These are phyloP conservation scores for Protomyces arabidopsidicola DNA, from an alignment of 1,139 yeast species.

Conservation along the genomic window DNA sequence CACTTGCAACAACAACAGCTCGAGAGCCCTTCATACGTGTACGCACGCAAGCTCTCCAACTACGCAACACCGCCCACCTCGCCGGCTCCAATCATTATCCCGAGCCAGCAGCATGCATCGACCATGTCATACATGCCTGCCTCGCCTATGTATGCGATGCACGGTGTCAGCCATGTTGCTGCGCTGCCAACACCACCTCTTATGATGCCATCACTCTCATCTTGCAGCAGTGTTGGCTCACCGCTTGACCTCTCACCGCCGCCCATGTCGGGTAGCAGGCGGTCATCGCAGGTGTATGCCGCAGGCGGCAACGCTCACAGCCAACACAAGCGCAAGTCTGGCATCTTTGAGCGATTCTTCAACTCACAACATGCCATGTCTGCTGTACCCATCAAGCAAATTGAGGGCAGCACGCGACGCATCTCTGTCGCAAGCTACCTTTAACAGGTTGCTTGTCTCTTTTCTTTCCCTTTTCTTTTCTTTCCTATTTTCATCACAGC, in stretches of 20 bases:
- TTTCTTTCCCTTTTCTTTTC: neutral
- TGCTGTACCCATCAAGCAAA: slow-evolving; percentile 20
- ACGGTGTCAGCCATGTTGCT: slow-evolving; percentile 3
- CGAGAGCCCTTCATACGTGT: slow-evolving; percentile 17
- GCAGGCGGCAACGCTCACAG: neutral
- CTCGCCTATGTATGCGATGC: neutral
- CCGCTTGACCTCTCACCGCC: slow-evolving; percentile 23
- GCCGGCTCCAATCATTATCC: neutral
- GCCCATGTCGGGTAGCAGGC: neutral
- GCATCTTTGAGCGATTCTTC: slow-evolving; percentile 27
- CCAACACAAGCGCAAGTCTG: slow-evolving; percentile 16
- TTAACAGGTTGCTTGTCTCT: neutral
- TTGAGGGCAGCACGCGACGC: slow-evolving; percentile 10
- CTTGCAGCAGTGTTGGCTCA: slow-evolving; percentile 22
- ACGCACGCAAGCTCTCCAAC: slow-evolving; percentile 17
- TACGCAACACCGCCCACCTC: slow-evolving; percentile 22
- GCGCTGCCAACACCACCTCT: slow-evolving; percentile 22
- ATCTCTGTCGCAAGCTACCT: slow-evolving; percentile 25
- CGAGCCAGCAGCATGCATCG: neutral
- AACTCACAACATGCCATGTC: neutral
- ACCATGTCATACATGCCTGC: neutral
- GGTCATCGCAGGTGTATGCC: neutral
- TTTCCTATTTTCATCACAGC: neutral
- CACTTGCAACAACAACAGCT: neutral
- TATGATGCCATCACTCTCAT: slow-evolving; percentile 27